Evolutionary conservation across 108 stramenopile genomes (phyloP).

Genomic region (Nitzschia putrida): DNA sequence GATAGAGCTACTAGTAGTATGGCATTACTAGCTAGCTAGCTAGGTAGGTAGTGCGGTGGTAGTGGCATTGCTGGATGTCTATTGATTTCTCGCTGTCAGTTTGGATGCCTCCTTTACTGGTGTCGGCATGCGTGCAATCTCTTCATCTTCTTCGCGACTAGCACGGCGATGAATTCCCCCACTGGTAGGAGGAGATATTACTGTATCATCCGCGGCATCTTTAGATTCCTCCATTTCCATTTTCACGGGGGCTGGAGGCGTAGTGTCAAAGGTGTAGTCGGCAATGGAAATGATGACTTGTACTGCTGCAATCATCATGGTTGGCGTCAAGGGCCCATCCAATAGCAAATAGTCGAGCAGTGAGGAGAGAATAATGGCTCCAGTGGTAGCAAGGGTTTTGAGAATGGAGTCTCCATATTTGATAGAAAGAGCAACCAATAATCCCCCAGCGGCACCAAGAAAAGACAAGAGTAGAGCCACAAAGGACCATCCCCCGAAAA

Average conservation of each 20-base stretch:
- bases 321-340: slow-evolving; percentile 72
- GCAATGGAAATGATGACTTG: slow-evolving; percentile 81
- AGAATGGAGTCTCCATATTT: slow-evolving; percentile 93
- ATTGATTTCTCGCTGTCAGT: too few relatives aligned
- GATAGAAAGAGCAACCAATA: slow-evolving; percentile 91
- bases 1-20: too few relatives aligned
- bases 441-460: slow-evolving; percentile 86
- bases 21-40: too few relatives aligned
- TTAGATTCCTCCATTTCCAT: too few relatives aligned
- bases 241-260: slow-evolving; percentile 16
- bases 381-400: slow-evolving; percentile 91
- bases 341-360: slow-evolving; percentile 68
- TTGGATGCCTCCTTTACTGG: too few relatives aligned
- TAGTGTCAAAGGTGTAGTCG: slow-evolving; percentile 82
- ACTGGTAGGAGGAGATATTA: too few relatives aligned
- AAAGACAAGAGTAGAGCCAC: slow-evolving; percentile 56
- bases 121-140: too few relatives aligned
- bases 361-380: slow-evolving; percentile 76
- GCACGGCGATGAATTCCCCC: too few relatives aligned
- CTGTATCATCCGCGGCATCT: too few relatives aligned
- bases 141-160: too few relatives aligned
- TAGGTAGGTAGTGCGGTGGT: too few relatives aligned
- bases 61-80: too few relatives aligned
- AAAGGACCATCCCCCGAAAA: slow-evolving; percentile 74
- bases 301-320: slow-evolving; percentile 77